A percentile compares a stretch with the other conserved stretches of the same genome.
phyloP scores from a whole-genome alignment of 2,329 filamentous ascomycete genomes.

The Leptoxyphium fumago region DNA sequence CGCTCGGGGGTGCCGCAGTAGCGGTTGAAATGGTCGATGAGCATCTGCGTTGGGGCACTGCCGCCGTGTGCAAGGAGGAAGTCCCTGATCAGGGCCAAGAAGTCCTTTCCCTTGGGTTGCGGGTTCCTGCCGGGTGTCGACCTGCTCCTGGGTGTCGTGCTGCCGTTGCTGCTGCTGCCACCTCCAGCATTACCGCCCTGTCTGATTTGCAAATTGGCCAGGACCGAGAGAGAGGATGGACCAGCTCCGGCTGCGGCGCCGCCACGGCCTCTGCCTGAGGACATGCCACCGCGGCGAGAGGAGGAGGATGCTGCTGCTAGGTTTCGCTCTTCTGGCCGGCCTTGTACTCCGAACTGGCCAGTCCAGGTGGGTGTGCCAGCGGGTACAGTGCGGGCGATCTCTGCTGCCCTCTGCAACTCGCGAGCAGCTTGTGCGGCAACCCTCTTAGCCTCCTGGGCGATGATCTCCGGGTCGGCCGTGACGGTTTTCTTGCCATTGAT shows the following conservation, averaged over 20 bases:
- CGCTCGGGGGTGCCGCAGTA: slow-evolving; percentile 54
- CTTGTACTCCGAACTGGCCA: slow-evolving; percentile 64
- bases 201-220: slow-evolving; percentile 28
- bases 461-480: slow-evolving; percentile 59
- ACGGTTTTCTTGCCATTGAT: slow-evolving; percentile 54
- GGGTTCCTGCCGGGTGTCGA: not conserved
- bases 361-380: slow-evolving; percentile 91
- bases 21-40: slow-evolving; percentile 80
- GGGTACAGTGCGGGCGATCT: slow-evolving; percentile 57
- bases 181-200: slow-evolving; percentile 16
- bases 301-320: slow-evolving; percentile 21
- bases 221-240: slow-evolving; percentile 26
- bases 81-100: slow-evolving; percentile 48
- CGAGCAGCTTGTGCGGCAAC: slow-evolving; percentile 65
- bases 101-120: slow-evolving; percentile 26
- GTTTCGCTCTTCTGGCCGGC: slow-evolving; percentile 44
- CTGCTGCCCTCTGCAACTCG: slow-evolving; percentile 57
- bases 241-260: slow-evolving; percentile 12
- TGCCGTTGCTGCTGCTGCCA: slow-evolving; percentile 8
- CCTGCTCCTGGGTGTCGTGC: not conserved
- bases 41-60: slow-evolving; percentile 63
- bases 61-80: slow-evolving; percentile 70
- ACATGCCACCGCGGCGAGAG: slow-evolving; percentile 29
- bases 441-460: slow-evolving; percentile 67
- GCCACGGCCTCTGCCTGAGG: slow-evolving; percentile 23